Conservation (phyloP, 768 basidiomycete genomes). For the Leccinum olivaceopallidum region DNA sequence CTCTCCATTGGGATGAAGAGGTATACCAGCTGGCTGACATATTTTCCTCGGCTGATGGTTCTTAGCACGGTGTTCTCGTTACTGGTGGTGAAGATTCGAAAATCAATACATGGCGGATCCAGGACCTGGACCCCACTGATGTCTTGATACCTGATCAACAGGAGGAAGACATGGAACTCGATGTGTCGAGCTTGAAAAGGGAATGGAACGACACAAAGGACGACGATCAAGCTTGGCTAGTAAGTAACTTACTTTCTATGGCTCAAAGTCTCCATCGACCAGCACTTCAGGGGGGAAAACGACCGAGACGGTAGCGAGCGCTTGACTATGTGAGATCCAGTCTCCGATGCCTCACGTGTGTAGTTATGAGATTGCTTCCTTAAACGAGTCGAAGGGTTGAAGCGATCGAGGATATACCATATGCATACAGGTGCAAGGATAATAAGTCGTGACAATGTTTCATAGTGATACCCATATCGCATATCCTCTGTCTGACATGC, state of each 20-base stretch:
- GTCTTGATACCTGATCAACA: background rate
- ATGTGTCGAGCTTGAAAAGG: constrained; percentile 19
- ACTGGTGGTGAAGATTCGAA: constrained; percentile 55
- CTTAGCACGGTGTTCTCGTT: constrained; percentile 42
- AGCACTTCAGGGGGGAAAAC: constrained; percentile 22
- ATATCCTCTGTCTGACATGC: constrained; percentile 30
- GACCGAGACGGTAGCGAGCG: constrained; percentile 14
- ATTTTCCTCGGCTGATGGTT: constrained; percentile 1
- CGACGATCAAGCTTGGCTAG: constrained; percentile 8
- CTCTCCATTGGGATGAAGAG: constrained; percentile 55
- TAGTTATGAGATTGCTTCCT: background rate
- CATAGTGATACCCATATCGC: constrained; percentile 34
- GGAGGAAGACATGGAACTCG: constrained; percentile 17
- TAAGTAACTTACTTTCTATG: constrained; percentile 10
- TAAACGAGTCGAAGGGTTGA: background rate
- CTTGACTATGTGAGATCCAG: background rate
- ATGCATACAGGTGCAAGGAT: constrained; percentile 26
- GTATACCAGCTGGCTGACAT: constrained; percentile 28
- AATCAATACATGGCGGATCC: constrained; percentile 42
- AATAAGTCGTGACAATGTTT: constrained; percentile 21
- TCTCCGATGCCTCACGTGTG: background rate
- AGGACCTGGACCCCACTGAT: constrained; percentile 5
- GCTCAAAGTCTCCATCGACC: background rate
- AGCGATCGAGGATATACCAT: constrained; percentile 20
- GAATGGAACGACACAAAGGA: constrained; percentile 25